Evolutionary conservation across 2,329 filamentous ascomycete species (phyloP), one percentile per base, ranked within the genome.

Genomic region (Tolypocladium pustulatum): DNA sequence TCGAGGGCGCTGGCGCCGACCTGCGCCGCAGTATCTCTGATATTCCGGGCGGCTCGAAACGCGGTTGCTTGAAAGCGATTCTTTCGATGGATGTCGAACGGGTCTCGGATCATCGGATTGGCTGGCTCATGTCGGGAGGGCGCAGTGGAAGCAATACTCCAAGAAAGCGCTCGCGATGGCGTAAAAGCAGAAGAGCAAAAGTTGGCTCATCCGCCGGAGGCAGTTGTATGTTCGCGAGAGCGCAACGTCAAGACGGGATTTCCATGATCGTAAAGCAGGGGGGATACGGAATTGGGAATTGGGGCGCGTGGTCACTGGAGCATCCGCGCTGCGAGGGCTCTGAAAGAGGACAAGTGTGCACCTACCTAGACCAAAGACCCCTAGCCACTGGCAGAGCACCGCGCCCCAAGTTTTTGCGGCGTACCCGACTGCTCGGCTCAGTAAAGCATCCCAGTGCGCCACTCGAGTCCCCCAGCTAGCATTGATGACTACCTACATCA

Each of bases 61-160:
- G 78, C 77, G 56, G 78, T 76, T 32, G 72, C 71, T 70, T 76
- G 76, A 62, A 84, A 75, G 64, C 79, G 76, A 65, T 75, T 76
- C 62, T 69, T 72, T 61, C 67, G 68, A 63, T 73, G 72, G 62
- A 76, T 68, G 63, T 75, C 71, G 71, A 79, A 79, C 37, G 76
- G 76, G 63, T 78, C 75, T 65, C 72, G 72, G 65, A 75, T 73
- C 72, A 75, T 75, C 56, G 62, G 62, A 60, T 62, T 63, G 66
- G 63, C 62, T 61, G 62, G 61, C 62, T 65, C 68, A 72, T 72
- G 59, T 65, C 68, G 64, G 53, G 58, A 51, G 38, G 49, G 46
- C n/a, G 43, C 58, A 22, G 41, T 38, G 30, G 57, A 34, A 34
- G 41, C 52, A 25, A 13, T 51, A 32, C 22, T 54, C n/a, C 41